These are phyloP conservation scores for Phlegmacium glaucopus DNA, from an alignment of 768 basidiomycete genomes.

Conservation along the genomic window DNA sequence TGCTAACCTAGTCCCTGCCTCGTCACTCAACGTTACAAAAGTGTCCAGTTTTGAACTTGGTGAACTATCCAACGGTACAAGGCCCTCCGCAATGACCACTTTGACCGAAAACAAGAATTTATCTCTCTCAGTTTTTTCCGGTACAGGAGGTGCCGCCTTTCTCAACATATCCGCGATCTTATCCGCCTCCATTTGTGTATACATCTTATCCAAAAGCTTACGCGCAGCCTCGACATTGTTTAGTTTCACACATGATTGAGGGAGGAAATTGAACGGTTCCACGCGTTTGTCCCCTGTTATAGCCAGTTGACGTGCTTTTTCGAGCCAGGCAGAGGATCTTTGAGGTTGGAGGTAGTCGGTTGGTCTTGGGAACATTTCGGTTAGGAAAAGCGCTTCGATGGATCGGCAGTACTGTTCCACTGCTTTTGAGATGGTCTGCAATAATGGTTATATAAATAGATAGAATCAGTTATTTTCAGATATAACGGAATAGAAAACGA, in stretches of 20 bases:
- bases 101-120: conserved; percentile 92
- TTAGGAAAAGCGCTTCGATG: conserved; percentile 86
- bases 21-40: conserved; percentile 93
- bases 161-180: conserved; percentile 66
- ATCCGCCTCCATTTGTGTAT: conserved; percentile 88
- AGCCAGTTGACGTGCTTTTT: conserved; percentile 78
- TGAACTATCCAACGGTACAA: conserved; percentile 73
- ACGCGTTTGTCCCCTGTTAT: conserved; percentile 84
- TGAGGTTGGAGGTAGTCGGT: conserved; percentile 77
- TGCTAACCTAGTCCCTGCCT: conserved; percentile 82
- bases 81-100: conserved; percentile 84
- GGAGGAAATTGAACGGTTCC: conserved; percentile 91
- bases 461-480: background rate
- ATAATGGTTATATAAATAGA: background rate
- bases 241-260: conserved; percentile 94
- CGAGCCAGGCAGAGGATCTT: conserved; percentile 86
- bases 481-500: conserved; percentile 21
- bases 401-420: conserved; percentile 88
- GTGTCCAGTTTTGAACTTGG: conserved; percentile 84
- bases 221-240: conserved; percentile 96
- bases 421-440: conserved; percentile 84
- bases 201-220: conserved; percentile 89
- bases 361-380: conserved; percentile 91
- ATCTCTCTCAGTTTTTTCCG: conserved; percentile 62
- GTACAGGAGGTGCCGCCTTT: conserved; percentile 60